A percentile compares a stretch with the other conserved stretches of the same genome.
phyloP scores from a whole-genome alignment of 164 flowering plant species.

The Aristolochia fimbriata region DNA sequence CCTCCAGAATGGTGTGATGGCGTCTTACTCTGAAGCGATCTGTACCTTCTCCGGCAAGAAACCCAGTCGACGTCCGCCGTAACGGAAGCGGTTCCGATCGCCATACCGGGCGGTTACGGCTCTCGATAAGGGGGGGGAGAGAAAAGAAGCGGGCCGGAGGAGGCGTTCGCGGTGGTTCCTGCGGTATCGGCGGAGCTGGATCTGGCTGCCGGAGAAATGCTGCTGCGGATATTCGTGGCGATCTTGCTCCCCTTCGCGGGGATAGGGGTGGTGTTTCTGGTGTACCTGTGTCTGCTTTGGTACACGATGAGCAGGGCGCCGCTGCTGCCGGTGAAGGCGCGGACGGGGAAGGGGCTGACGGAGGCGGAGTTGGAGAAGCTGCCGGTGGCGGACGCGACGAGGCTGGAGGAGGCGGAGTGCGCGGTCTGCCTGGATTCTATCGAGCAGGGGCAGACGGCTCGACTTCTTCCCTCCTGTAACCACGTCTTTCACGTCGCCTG shows the following conservation, averaged over 20 bases:
- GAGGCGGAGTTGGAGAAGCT: background rate
- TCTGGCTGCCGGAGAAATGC: background rate
- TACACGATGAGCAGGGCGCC: background rate
- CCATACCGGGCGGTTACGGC: no score
- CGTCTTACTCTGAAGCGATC: no score
- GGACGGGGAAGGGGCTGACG: background rate
- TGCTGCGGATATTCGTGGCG: background rate
- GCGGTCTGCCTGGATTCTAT: constrained; percentile 1
- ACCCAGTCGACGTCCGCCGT: no score
- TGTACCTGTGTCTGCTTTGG: constrained; percentile 1
- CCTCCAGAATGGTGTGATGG: no score
- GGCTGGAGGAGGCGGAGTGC: background rate
- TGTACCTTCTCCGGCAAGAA: no score
- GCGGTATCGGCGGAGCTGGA: no score
- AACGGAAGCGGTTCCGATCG: no score
- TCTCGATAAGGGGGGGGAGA: no score
- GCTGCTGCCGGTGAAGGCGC: background rate
- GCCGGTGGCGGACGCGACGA: background rate
- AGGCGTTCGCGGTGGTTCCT: no score
- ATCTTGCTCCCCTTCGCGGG: background rate
- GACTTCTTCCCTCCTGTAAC: background rate
- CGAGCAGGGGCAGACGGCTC: background rate
- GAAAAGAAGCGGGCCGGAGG: no score
- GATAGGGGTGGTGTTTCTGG: background rate
- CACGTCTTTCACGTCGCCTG: constrained; percentile 3